phyloP scores from a whole-genome alignment of 805 yeast species.

The Lipomyces anomalus region DNA sequence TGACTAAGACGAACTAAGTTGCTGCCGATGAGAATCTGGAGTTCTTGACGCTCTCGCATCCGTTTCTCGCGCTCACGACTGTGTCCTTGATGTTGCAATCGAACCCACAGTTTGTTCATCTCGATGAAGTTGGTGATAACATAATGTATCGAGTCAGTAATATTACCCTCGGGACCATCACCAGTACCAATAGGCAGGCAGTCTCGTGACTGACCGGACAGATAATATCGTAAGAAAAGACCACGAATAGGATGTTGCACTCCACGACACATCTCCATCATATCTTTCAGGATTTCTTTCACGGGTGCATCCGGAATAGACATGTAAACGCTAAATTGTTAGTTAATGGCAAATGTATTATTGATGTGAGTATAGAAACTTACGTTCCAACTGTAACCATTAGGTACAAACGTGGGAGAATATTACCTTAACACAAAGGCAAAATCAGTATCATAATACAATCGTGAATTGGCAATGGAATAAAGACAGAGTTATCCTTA shows the following conservation, averaged over 20 bases:
- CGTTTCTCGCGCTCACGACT: conserved; percentile 72
- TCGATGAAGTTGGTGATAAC: conserved; percentile 84
- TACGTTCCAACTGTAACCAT: conserved; percentile 97
- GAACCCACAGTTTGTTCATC: conserved; percentile 97
- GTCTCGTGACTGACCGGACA: conserved; percentile 76
- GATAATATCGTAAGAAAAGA: conserved; percentile 78
- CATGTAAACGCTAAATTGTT: conserved; percentile 64
- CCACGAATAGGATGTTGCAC: conserved; percentile 95
- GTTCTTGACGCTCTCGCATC: conserved; percentile 73
- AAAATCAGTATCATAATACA: neutral
- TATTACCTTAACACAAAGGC: conserved; percentile 48
- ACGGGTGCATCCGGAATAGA: conserved; percentile 70
- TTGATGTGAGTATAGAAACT: too few relatives aligned
- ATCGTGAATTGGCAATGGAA: neutral
- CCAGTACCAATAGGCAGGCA: conserved; percentile 42
- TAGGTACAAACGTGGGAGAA: conserved; percentile 83
- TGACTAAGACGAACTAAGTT: conserved; percentile 86
- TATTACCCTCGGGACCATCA: conserved; percentile 34
- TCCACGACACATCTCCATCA: conserved; percentile 97
- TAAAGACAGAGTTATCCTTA: too few relatives aligned
- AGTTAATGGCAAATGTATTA: conserved; percentile 1
- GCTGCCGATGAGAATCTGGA: conserved; percentile 87
- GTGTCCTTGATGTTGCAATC: conserved; percentile 93
- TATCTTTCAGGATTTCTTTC: conserved; percentile 83
- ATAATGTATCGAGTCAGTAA: conserved; percentile 69